Conservation (phyloP, 225 moss, liverwort and hornwort species). For the Polytrichum formosum region DNA sequence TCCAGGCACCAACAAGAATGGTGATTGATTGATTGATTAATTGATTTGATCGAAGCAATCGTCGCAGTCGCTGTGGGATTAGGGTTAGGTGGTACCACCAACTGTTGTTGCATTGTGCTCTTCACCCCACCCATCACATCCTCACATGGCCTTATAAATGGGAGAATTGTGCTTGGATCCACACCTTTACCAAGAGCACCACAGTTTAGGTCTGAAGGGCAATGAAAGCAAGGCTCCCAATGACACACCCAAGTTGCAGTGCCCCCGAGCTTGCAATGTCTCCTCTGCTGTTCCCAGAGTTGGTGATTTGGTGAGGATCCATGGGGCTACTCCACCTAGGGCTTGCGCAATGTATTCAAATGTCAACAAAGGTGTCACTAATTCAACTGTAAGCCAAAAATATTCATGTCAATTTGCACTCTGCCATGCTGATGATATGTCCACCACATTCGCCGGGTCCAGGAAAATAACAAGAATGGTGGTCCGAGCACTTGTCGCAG, state of each 20-base stretch:
- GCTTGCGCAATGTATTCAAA: slow-evolving; percentile 82
- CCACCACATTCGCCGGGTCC: no score
- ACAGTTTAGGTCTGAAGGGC: slow-evolving; percentile 44
- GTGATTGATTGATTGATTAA: no score
- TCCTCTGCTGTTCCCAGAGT: slow-evolving; percentile 34
- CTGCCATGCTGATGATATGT: no score
- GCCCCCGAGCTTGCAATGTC: slow-evolving; percentile 31
- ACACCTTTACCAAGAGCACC: slow-evolving; percentile 22
- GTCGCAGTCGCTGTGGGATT: no score
- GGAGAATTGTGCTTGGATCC: slow-evolving; percentile 29
- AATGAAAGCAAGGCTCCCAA: slow-evolving; percentile 74
- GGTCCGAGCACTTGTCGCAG: no score
- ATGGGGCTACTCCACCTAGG: slow-evolving; percentile 63
- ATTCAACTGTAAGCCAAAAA: not conserved
- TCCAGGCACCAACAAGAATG: no score
- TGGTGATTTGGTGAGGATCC: slow-evolving; percentile 46
- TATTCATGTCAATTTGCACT: no score
- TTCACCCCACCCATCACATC: slow-evolving; percentile 62
- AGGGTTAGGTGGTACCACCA: no score
- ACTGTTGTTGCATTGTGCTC: no score
- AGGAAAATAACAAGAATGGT: no score
- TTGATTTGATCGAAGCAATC: no score
- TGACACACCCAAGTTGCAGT: slow-evolving; percentile 48
- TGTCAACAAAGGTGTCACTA: slow-evolving; percentile 44
- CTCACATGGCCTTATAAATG: slow-evolving; percentile 62